Conservation (phyloP, 2,329 filamentous ascomycete genomes). For the Byssochlamys sp. region DNA sequence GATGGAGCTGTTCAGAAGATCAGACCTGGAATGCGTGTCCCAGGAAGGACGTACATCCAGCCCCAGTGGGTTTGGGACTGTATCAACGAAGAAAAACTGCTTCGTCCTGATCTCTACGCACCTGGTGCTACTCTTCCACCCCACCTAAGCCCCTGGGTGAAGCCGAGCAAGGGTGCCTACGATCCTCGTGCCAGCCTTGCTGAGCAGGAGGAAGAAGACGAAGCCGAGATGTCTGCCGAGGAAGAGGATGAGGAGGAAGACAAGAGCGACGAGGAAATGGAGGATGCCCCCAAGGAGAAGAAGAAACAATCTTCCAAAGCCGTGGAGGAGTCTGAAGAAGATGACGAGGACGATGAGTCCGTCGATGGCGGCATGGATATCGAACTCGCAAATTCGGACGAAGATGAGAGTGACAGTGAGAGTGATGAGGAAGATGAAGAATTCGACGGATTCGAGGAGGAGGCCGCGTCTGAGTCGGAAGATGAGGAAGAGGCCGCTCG, state of each 20-base stretch:
- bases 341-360: slow-evolving; percentile 35
- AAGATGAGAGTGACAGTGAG: slow-evolving; percentile 37
- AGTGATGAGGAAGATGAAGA: slow-evolving; percentile 34
- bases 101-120: slow-evolving; percentile 76
- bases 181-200: slow-evolving; percentile 79
- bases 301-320: slow-evolving; percentile 21
- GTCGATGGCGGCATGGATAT: slow-evolving; percentile 43
- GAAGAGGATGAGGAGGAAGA: slow-evolving; percentile 41
- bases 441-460: slow-evolving; percentile 45
- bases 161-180: slow-evolving; percentile 74
- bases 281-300: slow-evolving; percentile 23
- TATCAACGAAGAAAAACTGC: slow-evolving; percentile 80
- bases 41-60: slow-evolving; percentile 87
- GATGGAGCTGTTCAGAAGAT: slow-evolving; percentile 38
- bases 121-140: slow-evolving; percentile 84
- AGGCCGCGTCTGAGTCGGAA: slow-evolving; percentile 39
- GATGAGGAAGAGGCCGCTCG: slow-evolving; percentile 55
- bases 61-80: slow-evolving; percentile 99
- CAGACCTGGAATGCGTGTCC: slow-evolving; percentile 61
- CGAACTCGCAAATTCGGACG: slow-evolving; percentile 37
- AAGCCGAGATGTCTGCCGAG: slow-evolving; percentile 64
- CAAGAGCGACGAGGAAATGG: slow-evolving; percentile 32
- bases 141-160: slow-evolving; percentile 92
- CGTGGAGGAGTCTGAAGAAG: slow-evolving; percentile 32
- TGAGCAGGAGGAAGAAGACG: slow-evolving; percentile 78